Evolutionary conservation across 306 rosid species (phyloP), one percentile per base, ranked within the genome.

Genomic region (apple (Malus domestica)): DNA sequence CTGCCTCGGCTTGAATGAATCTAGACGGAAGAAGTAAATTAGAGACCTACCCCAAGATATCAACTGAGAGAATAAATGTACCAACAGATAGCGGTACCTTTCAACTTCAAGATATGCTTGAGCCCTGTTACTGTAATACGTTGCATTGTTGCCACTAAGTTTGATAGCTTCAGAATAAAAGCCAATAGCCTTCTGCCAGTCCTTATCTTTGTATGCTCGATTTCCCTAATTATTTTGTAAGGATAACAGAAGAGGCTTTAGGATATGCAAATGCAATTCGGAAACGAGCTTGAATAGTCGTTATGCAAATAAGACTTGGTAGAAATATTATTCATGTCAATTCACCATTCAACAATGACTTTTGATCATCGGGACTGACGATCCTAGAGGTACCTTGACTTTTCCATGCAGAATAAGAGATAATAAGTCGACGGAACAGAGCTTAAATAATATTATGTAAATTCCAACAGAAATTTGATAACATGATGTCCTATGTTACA

Each of bases 111-210:
- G 87, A 86, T 87, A 88, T 49, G 96, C 99, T 66, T 91, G 92
- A 73, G 99, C 99, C 80, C 99, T 85, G 85, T 96, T 96, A 72
- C 91, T 90, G 81, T 90, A 90, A 87, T 92, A 96, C 11, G 98
- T 96, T 70, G 99, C 92, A 72, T 82, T 96, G 63, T 84, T 66
- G 67, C 93, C 85, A 63, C 65, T 79, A 59, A 92, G 98, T 86
- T 92, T 96, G 82, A 96, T 96, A 73, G 99, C 99, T 74, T 96
- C 97, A 3, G 97, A 79, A 78, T 96, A 96, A 65, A 82, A 93
- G 59, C 90, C 89, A 77, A 92, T 83, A 80, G 99, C 99, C 79
- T 85, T 96, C 72, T 90, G 97, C 90, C 93, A 96, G 82, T 88
- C 98, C 83, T 87, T 96, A 63, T 86, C 98, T 86, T 93, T 96